Conservation (phyloP, 129 eudicot species). For the Calendula officinalis region DNA sequence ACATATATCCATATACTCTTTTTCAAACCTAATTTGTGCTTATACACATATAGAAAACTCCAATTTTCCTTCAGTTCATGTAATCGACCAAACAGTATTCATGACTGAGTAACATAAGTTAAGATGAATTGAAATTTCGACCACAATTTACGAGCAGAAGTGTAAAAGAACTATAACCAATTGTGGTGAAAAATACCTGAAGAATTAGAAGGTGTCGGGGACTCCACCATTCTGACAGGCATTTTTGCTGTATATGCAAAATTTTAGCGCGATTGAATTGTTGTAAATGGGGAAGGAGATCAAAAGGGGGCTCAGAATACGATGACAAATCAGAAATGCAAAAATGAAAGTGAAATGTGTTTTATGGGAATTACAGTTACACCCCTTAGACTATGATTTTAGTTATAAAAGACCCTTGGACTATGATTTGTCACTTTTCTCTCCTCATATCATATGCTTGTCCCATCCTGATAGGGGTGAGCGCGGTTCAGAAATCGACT, state of each 20-base stretch:
- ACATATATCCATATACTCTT: too few relatives aligned
- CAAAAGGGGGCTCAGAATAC: conserved; percentile 3
- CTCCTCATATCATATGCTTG: too few relatives aligned
- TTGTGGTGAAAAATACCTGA: conserved; percentile 41
- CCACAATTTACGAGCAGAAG: background rate
- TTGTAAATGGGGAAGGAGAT: conserved; percentile 17
- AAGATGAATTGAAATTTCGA: background rate
- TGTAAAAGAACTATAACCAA: background rate
- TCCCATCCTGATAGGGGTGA: too few relatives aligned
- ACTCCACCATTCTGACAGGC: conserved; percentile 74
- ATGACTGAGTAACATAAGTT: conserved; percentile 8
- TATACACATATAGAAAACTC: background rate
- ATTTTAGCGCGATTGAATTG: background rate
- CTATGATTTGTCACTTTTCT: too few relatives aligned
- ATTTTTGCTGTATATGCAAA: conserved; percentile 29
- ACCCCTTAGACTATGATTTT: conserved; percentile 9
- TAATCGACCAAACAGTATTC: conserved; percentile 10
- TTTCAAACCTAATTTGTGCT: background rate
- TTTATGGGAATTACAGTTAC: background rate
- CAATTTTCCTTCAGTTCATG: conserved; percentile 5
- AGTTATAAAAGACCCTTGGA: too few relatives aligned
- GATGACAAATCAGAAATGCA: background rate
- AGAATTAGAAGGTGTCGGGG: conserved; percentile 51
- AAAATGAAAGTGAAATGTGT: conserved; percentile 16
- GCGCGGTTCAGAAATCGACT: too few relatives aligned